These are phyloP conservation scores for Colletotrichum karsti DNA, from an alignment of 2,329 filamentous ascomycete genomes.

Conservation along the genomic window DNA sequence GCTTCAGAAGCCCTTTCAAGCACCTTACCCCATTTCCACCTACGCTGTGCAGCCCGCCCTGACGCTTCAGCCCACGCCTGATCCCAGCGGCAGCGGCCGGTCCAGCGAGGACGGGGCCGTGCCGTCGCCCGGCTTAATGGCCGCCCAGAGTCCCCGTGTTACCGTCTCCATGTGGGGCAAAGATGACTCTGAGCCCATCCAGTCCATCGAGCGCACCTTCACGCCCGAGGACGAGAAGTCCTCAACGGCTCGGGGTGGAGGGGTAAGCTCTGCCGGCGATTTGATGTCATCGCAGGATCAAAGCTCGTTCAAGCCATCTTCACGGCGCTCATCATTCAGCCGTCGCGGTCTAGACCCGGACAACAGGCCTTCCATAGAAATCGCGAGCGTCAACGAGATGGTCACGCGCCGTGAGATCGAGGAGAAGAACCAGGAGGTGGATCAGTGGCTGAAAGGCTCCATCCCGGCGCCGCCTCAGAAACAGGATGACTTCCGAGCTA, in stretches of 20 bases:
- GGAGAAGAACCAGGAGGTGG: constrained; percentile 60
- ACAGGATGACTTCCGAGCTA: neutral
- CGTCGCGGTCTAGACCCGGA: constrained; percentile 58
- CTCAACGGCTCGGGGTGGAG: constrained; percentile 41
- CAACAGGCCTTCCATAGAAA: constrained; percentile 51
- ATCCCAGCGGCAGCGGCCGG: constrained; percentile 56
- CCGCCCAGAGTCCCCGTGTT: constrained; percentile 60
- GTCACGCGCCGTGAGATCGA: constrained; percentile 48
- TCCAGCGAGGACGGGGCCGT: constrained; percentile 60
- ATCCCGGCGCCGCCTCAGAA: constrained; percentile 11
- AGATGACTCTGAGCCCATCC: constrained; percentile 43
- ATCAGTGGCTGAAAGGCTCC: constrained; percentile 52
- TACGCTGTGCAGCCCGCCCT: constrained; percentile 35
- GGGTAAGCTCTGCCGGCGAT: constrained; percentile 49
- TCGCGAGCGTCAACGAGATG: constrained; percentile 59
- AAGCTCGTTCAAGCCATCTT: constrained; percentile 30
- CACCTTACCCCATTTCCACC: constrained; percentile 40
- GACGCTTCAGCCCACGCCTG: constrained; percentile 55
- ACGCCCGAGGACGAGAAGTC: constrained; percentile 42
- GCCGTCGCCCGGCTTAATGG: constrained; percentile 49
- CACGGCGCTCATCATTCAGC: constrained; percentile 44
- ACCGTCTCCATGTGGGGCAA: constrained; percentile 65
- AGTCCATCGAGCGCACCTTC: constrained; percentile 50
- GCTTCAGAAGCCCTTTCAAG: constrained; percentile 49
- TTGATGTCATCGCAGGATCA: constrained; percentile 39